A percentile compares a stretch with the other conserved stretches of the same genome.
These are phyloP conservation scores for Fremontodendron californicum DNA, from an alignment of 345 rosid genomes.

Conservation along the genomic window DNA sequence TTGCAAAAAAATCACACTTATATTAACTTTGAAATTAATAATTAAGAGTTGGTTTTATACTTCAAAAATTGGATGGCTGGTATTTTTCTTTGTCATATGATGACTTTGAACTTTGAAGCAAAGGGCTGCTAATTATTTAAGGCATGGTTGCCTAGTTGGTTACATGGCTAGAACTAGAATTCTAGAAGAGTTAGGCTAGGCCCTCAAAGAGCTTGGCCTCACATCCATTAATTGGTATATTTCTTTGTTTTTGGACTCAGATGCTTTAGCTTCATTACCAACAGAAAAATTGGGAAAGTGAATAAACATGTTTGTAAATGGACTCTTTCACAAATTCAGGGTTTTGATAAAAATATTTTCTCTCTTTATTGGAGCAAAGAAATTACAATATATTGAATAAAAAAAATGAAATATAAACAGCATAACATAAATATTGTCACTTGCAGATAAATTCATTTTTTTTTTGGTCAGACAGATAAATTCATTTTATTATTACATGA, in stretches of 20 bases:
- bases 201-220: neutral
- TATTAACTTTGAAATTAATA: neutral
- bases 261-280: neutral
- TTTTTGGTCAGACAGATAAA: too few relatives aligned
- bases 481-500: too few relatives aligned
- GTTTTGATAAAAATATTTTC: too few relatives aligned
- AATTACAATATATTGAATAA: too few relatives aligned
- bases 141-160: neutral
- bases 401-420: too few relatives aligned
- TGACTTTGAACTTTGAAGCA: constrained; percentile 1
- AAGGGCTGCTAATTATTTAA: neutral
- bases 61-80: neutral
- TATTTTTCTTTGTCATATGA: neutral
- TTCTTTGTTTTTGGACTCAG: neutral
- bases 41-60: neutral
- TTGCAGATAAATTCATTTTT: too few relatives aligned
- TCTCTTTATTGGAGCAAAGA: too few relatives aligned
- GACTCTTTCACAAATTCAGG: too few relatives aligned
- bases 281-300: too few relatives aligned
- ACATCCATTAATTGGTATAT: neutral
- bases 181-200: neutral
- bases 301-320: too few relatives aligned
- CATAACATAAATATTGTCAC: too few relatives aligned
- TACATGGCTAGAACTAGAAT: neutral
- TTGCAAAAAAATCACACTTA: neutral